phyloP scores from a whole-genome alignment of 2,329 filamentous ascomycete genomes.

The Ampelomyces quisqualis region DNA sequence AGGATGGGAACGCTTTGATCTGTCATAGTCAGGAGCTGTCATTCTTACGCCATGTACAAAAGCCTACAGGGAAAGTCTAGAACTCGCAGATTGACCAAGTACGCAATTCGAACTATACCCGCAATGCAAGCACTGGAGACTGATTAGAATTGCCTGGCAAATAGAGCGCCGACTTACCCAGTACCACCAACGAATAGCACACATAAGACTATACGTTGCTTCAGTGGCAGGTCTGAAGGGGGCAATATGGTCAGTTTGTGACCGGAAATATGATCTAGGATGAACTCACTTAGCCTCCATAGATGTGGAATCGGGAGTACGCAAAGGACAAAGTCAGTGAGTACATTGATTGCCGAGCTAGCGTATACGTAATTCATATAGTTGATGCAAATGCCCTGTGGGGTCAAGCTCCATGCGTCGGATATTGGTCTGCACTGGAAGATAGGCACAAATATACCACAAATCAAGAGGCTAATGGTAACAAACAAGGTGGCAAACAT shows the following conservation, averaged over 20 bases:
- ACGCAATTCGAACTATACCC: conserved; percentile 24
- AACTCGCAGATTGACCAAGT: conserved; percentile 18
- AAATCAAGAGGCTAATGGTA: conserved; percentile 20
- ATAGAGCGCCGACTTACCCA: conserved; percentile 19
- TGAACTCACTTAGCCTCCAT: conserved; percentile 18
- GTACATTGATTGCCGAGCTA: conserved; percentile 25
- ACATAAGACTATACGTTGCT: conserved; percentile 30
- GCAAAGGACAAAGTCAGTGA: conserved; percentile 28
- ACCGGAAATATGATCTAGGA: neutral
- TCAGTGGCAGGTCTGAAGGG: conserved; percentile 21
- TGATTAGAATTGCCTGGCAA: neutral
- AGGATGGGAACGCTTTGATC: conserved; percentile 24
- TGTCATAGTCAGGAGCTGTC: too few relatives aligned
- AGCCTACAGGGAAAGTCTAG: conserved; percentile 31
- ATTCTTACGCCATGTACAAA: too few relatives aligned
- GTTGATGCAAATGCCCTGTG: conserved; percentile 18
- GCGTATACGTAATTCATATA: conserved; percentile 31
- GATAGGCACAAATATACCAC: conserved; percentile 29
- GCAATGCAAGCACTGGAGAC: conserved; percentile 26
- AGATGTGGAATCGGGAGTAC: conserved; percentile 28
- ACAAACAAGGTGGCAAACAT: conserved; percentile 22
- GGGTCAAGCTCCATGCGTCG: conserved; percentile 27
- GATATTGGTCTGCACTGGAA: conserved; percentile 29
- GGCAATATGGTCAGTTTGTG: neutral
- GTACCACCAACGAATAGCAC: conserved; percentile 28